A percentile compares a stretch with the other conserved stretches of the same genome.
Conservation (phyloP, 148 eudicot species). For the Vaccinium darrowii region DNA sequence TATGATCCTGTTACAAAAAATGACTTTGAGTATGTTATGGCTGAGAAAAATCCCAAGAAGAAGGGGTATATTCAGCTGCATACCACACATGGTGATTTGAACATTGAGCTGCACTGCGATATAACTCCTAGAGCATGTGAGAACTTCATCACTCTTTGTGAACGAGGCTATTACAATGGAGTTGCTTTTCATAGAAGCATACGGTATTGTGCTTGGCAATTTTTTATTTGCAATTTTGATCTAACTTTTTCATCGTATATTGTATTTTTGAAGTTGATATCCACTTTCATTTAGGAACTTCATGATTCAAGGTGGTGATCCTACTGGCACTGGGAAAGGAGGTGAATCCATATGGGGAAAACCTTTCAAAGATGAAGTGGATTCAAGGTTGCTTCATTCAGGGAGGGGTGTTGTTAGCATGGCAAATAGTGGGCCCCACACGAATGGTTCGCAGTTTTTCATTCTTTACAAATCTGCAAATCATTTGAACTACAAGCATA, state of each 20-base stretch:
- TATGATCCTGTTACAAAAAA: slow-evolving; percentile 87
- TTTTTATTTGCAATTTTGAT: not conserved
- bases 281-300: slow-evolving; percentile 56
- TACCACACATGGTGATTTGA: slow-evolving; percentile 95
- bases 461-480: slow-evolving; percentile 91
- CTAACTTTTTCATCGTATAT: not conserved
- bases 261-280: slow-evolving; percentile 9
- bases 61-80: slow-evolving; percentile 90
- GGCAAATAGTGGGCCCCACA: slow-evolving; percentile 98
- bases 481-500: slow-evolving; percentile 91
- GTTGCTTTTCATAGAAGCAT: slow-evolving; percentile 84
- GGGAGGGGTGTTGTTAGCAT: slow-evolving; percentile 99
- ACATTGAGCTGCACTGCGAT: slow-evolving; percentile 94
- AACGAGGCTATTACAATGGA: slow-evolving; percentile 91
- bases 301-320: slow-evolving; percentile 99
- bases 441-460: slow-evolving; percentile 94
- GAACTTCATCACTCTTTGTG: slow-evolving; percentile 90
- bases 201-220: slow-evolving; percentile 42
- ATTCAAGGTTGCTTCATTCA: slow-evolving; percentile 87
- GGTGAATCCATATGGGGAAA: slow-evolving; percentile 98
- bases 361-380: slow-evolving; percentile 89
- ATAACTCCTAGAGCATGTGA: slow-evolving; percentile 90
- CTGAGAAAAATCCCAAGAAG: slow-evolving; percentile 95
- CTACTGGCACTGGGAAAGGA: slow-evolving; percentile 96
- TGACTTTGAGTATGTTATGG: slow-evolving; percentile 84